Evolutionary conservation across 148 eudicot genomes (phyloP).

Genomic region (Chenopodium formosanum): DNA sequence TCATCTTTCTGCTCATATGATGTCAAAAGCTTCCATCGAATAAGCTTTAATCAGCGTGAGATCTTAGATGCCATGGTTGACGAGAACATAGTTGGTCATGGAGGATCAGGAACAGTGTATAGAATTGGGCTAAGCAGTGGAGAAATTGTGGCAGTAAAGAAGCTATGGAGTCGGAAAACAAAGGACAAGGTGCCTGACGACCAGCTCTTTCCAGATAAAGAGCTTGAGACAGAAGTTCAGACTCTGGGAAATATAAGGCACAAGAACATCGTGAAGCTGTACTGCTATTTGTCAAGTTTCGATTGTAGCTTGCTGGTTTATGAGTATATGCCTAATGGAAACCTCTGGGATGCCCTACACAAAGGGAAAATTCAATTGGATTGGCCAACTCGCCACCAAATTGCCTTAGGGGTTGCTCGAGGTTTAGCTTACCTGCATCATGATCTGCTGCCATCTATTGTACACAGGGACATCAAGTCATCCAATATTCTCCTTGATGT

Average conservation of each 20-base stretch:
- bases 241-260: conserved; percentile 89
- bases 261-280: conserved; percentile 90
- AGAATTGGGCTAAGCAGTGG: conserved; percentile 65
- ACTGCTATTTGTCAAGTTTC: conserved; percentile 63
- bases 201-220: conserved; percentile 49
- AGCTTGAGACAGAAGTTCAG: conserved; percentile 83
- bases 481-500: conserved; percentile 83
- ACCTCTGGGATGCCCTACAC: conserved; percentile 94
- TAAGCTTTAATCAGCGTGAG: conserved; percentile 70
- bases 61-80: conserved; percentile 73
- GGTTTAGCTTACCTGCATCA: conserved; percentile 93
- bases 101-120: conserved; percentile 92
- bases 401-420: conserved; percentile 83
- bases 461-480: conserved; percentile 93
- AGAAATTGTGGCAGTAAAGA: conserved; percentile 79
- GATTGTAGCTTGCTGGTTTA: conserved; percentile 79
- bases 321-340: conserved; percentile 93
- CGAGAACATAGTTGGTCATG: conserved; percentile 81
- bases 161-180: conserved; percentile 65
- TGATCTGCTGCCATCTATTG: conserved; percentile 73
- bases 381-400: conserved; percentile 85
- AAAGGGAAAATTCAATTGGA: conserved; percentile 59
- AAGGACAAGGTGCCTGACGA: conserved; percentile 57
- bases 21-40: conserved; percentile 76
- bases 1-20: conserved; percentile 69